Conservation (phyloP, 2,329 filamentous ascomycete species). For the Colletotrichum camelliae region DNA sequence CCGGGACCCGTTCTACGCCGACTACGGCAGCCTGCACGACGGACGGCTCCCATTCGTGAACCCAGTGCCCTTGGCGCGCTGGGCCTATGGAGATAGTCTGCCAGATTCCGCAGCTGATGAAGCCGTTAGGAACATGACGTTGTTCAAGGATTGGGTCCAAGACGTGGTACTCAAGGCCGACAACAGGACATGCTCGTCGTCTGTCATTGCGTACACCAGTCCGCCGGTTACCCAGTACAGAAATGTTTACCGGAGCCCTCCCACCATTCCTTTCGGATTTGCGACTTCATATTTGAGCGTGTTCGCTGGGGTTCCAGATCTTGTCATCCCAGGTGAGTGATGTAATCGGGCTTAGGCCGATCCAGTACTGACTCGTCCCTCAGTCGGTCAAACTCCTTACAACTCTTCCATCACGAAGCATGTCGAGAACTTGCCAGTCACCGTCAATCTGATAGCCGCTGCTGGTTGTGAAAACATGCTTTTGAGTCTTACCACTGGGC, state of each 20-base stretch:
- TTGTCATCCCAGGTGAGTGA: constrained; percentile 40
- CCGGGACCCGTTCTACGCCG: constrained; percentile 39
- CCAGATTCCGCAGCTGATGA: constrained; percentile 27
- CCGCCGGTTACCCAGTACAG: not conserved
- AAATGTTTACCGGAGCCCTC: not conserved
- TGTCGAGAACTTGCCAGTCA: constrained; percentile 58
- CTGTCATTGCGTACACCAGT: not conserved
- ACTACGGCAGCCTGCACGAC: constrained; percentile 34
- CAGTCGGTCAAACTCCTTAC: constrained; percentile 37
- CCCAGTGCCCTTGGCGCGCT: not conserved
- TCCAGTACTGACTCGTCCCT: not conserved
- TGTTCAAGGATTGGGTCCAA: constrained; percentile 53
- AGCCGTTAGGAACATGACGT: constrained; percentile 54
- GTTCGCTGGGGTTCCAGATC: constrained; percentile 25
- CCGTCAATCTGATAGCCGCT: constrained; percentile 60
- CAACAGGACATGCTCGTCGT: constrained; percentile 11
- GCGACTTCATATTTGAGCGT: constrained; percentile 20
- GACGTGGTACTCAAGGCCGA: constrained; percentile 43
- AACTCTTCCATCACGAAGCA: constrained; percentile 46
- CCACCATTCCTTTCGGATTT: constrained; percentile 39
- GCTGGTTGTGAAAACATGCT: constrained; percentile 66
- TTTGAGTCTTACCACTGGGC: constrained; percentile 55
- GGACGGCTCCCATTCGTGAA: not conserved
- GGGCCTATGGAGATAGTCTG: not conserved
- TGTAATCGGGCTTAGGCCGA: constrained; percentile 39